Evolutionary conservation across 495 filamentous ascomycete genomes (phyloP), one percentile per base, ranked within the genome.

Genomic region (Hyphodiscus hymeniophilus): DNA sequence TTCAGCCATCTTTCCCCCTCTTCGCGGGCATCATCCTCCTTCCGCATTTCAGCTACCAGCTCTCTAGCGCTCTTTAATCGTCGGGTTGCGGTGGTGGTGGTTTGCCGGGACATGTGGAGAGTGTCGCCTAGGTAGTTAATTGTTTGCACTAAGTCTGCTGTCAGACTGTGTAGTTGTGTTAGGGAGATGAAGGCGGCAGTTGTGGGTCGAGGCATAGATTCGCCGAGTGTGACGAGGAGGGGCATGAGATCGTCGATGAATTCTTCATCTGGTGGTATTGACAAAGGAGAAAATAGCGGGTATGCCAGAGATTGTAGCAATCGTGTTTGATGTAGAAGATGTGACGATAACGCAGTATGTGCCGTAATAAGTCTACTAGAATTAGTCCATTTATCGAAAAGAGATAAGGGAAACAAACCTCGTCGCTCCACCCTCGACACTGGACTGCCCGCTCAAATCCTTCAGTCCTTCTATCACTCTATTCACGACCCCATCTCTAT

Each of bases 101-200:
- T 81, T 60, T 98, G 92, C 3, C 87, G 78, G n/a, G 80, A 84
- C 81, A 96, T 94, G 64, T 97, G 90, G 17, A 97, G 72, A 0
- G 86, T 89, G 61, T 98, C 92, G n/a, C 84, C 84, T 6, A 98
- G 73, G 54, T 85, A 79, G 49, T 85, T 85, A 36, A 98, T 81
- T 2, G 87, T 83, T 45, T 81, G 73, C 24, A 87, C 79, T 13
- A 96, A 75, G 34, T 92, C 87, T 20, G 80, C 65, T 0, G 89
- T 95, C 23, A 80, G 68, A n/a, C 72, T 58, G 57, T 82, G 79
- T 8, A 89, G 67, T 28, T 72, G 71, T 26, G 71, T 64, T 35
- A 85, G 63, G 16, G 63, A 88, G 70, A 71, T 67, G 61, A 69
- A 70, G 48, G 71, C 69, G 53, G 70, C 54, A 43, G 70, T 71